Evolutionary conservation across 768 basidiomycete genomes (phyloP), one percentile per base, ranked within the genome.

Genomic region (Rubroboletus satanas): DNA sequence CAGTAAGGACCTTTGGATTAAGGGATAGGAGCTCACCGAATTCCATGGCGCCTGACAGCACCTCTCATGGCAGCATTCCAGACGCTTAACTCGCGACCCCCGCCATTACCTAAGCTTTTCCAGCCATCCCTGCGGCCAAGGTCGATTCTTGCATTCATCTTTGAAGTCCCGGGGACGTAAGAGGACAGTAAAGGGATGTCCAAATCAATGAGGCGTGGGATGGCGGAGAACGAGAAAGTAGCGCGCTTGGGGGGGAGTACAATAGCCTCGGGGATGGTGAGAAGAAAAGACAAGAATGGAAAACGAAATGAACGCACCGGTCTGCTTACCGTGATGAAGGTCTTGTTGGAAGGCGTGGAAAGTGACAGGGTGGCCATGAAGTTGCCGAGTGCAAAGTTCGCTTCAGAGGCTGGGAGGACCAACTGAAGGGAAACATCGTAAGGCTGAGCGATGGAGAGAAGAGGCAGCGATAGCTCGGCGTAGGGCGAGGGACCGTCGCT

Each of bases 311-410:
- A 35, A 77, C 86, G 64, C 64, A 92, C 90, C 11, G 90, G 82
- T 57, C 81, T 78, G 56, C 88, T 84, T 52, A 82, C 74, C 15
- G 76, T 71, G 5, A 74, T 70, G 26, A 93, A 71, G 7, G 88
- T 87, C 62, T 78, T 80, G 67, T 91, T 91, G 17, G 77, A 76
- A 29, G 75, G 61, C 0, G 84, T 83, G 3, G 73, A 75, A 28
- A 93, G 70, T 1, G 78, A 83, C 35, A 93, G 66, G 42, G 76
- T 79, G 5, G 83, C 74, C 91, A 93, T 93, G 70, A 93, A 93
- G 68, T 93, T 93, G 39, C 91, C 91, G 3, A 93, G 81, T 5
- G 75, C 83, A 62, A 81, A 74, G 71, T 90, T 93, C 21, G 83
- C 69, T 55, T 84, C 82, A 17, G 79, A 79, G 4, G 81, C 75